A percentile compares a stretch with the other conserved stretches of the same genome.
phyloP scores from a whole-genome alignment of 331 rosid genomes.

The Telfairia occidentalis region DNA sequence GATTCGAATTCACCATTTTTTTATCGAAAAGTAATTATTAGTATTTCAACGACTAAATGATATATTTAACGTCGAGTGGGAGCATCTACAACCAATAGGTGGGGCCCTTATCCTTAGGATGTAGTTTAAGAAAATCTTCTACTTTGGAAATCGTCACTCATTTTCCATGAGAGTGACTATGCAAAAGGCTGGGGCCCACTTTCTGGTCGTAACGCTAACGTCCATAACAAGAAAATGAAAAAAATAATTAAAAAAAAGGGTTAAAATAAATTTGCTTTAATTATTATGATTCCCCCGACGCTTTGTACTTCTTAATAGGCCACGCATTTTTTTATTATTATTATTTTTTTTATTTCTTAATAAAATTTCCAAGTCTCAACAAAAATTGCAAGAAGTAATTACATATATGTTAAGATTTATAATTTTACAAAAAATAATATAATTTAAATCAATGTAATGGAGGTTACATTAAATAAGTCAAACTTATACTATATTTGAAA shows the following conservation, averaged over 20 bases:
- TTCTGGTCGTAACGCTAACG: neutral
- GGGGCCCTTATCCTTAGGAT: neutral
- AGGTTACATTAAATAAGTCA: no score
- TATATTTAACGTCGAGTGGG: neutral
- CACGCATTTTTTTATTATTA: neutral
- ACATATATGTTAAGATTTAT: no score
- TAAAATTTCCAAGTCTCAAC: no score
- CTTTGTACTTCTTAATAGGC: neutral
- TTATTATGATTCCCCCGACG: neutral
- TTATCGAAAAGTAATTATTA: no score
- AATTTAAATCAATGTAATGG: no score
- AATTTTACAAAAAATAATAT: no score
- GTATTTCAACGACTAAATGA: neutral
- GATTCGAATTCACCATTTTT: no score
- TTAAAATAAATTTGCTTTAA: neutral
- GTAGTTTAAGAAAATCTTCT: neutral
- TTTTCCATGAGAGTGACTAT: neutral
- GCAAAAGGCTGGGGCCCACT: neutral
- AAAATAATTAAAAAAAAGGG: no score
- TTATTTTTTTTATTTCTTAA: no score
- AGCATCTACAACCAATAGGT: neutral
- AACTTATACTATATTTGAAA: no score
- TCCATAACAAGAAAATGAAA: neutral
- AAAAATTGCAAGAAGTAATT: no score
- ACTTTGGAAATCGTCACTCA: neutral